Conservation (phyloP, 768 basidiomycete genomes). For the Nidularia sp. region DNA sequence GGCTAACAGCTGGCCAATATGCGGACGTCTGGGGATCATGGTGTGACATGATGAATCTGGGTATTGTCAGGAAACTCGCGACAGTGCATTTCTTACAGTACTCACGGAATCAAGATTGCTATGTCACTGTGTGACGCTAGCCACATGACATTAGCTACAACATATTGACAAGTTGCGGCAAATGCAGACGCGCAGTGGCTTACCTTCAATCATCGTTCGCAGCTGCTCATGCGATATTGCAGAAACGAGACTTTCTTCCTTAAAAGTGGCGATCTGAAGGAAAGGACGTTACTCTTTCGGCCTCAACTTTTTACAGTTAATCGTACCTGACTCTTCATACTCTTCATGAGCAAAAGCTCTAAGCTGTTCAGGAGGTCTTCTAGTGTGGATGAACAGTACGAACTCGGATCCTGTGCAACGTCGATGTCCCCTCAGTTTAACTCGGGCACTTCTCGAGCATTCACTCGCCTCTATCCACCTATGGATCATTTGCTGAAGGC, state of each 20-base stretch:
- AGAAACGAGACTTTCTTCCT: slow-evolving; percentile 8
- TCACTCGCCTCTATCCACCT: slow-evolving; percentile 1
- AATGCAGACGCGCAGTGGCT: neutral
- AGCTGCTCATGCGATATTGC: slow-evolving; percentile 11
- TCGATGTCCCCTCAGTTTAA: too few species aligned
- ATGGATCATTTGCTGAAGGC: slow-evolving; percentile 1
- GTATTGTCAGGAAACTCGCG: neutral
- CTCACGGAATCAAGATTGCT: slow-evolving; percentile 19
- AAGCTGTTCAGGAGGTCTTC: too few species aligned
- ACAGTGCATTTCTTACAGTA: neutral
- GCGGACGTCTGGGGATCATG: slow-evolving; percentile 18
- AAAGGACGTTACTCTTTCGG: neutral
- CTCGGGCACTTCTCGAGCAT: neutral
- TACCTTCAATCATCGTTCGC: slow-evolving; percentile 16
- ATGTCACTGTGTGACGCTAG: slow-evolving; percentile 18
- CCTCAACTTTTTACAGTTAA: too few species aligned
- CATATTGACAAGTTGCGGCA: neutral
- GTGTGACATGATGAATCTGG: slow-evolving; percentile 20
- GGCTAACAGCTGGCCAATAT: slow-evolving; percentile 15
- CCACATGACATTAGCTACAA: slow-evolving; percentile 20
- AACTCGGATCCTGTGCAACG: too few species aligned
- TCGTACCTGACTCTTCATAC: too few species aligned
- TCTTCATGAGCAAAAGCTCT: too few species aligned
- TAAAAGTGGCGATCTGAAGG: slow-evolving; percentile 10
- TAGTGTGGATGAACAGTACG: too few species aligned